Conservation (phyloP, 1,284 basidiomycete genomes). For the Rhodotorula sp. region DNA sequence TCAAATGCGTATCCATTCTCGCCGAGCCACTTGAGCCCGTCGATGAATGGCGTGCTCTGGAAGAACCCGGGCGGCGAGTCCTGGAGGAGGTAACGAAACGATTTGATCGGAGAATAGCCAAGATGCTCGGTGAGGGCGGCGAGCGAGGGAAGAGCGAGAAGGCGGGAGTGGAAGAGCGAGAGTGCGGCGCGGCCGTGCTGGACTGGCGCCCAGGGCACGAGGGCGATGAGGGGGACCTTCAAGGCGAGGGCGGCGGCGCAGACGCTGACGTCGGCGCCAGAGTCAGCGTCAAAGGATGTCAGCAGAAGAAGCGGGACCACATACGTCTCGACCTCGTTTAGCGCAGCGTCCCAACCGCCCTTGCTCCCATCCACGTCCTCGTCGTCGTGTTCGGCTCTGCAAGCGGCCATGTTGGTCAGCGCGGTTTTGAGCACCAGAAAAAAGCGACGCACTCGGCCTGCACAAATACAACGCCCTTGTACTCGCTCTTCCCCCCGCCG, state of each 20-base stretch:
- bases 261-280: too few species aligned
- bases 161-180: slow-evolving; percentile 19
- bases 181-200: slow-evolving; percentile 28
- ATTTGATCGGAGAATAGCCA: slow-evolving; percentile 22
- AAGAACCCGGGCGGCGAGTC: slow-evolving; percentile 31
- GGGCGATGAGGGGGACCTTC: slow-evolving; percentile 16
- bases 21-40: slow-evolving; percentile 30
- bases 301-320: neutral
- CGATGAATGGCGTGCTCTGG: slow-evolving; percentile 17
- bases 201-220: slow-evolving; percentile 39
- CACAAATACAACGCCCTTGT: slow-evolving; percentile 26
- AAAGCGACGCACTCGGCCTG: slow-evolving; percentile 30
- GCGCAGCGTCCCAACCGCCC: slow-evolving; percentile 35
- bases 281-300: neutral
- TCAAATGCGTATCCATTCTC: slow-evolving; percentile 31
- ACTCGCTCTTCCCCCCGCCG: neutral
- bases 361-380: slow-evolving; percentile 21
- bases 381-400: slow-evolving; percentile 26
- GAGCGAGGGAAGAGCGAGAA: slow-evolving; percentile 23
- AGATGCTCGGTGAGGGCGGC: slow-evolving; percentile 13
- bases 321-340: slow-evolving; percentile 34
- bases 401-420: neutral
- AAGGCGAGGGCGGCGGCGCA: slow-evolving; percentile 12
- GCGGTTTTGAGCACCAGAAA: too few species aligned
- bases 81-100: slow-evolving; percentile 40